Evolutionary conservation across 495 filamentous ascomycete species (phyloP).

Genomic region (Aspergillus ostianus): DNA sequence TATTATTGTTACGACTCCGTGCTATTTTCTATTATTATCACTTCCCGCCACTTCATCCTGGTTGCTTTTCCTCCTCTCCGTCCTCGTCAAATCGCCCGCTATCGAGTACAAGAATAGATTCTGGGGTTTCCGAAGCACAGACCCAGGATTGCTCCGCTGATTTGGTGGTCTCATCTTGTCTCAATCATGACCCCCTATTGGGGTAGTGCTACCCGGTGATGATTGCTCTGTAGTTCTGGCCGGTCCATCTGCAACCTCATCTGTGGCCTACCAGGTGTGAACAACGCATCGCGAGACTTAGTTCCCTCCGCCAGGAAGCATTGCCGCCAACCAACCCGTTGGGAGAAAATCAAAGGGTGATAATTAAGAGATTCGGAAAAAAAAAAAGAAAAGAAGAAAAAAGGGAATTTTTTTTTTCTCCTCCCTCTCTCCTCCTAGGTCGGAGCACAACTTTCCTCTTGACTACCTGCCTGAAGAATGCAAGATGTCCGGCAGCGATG

Average conservation of each 20-base stretch:
- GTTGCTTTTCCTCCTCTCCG: background rate
- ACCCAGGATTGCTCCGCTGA: conserved; percentile 14
- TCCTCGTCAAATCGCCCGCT: background rate
- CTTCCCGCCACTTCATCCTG: background rate
- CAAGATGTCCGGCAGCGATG: conserved; percentile 49
- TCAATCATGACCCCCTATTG: conserved; percentile 42
- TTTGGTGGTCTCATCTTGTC: conserved; percentile 22
- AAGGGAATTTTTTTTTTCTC: conserved; percentile 3
- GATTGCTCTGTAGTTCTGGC: conserved; percentile 45
- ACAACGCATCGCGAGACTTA: conserved; percentile 45
- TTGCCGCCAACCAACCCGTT: conserved; percentile 31
- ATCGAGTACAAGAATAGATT: background rate
- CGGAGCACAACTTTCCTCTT: conserved; percentile 4
- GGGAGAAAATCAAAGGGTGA: conserved; percentile 7
- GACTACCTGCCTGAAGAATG: conserved; percentile 36
- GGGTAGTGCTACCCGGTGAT: conserved; percentile 40
- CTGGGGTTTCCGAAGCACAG: background rate
- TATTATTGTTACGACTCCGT: background rate
- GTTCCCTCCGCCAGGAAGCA: conserved; percentile 30
- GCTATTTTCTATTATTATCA: no score
- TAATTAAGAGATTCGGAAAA: conserved; percentile 4
- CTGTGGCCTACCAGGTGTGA: conserved; percentile 42
- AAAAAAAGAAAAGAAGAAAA: conserved; percentile 5
- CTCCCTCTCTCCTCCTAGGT: background rate
- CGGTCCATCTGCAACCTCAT: conserved; percentile 37